A percentile compares a stretch with the other conserved stretches of the same genome.
Conservation (phyloP, 2,329 filamentous ascomycete genomes). For the Fusarium camptoceras region DNA sequence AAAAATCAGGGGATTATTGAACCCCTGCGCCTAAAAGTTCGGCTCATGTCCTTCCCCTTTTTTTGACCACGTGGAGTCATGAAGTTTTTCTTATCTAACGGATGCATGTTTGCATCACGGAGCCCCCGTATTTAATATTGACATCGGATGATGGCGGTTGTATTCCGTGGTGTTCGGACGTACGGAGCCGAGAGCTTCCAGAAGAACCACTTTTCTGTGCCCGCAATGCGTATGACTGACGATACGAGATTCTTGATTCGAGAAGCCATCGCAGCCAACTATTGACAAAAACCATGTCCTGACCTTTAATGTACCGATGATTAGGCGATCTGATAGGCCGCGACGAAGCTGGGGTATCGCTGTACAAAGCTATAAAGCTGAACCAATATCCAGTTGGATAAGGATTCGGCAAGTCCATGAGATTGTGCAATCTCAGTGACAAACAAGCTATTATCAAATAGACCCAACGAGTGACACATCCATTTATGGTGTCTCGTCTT, state of each 20-base stretch:
- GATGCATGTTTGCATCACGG: not conserved
- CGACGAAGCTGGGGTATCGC: not conserved
- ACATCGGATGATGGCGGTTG: not conserved
- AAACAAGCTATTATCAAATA: not conserved
- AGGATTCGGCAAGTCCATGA: not conserved
- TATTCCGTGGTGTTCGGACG: not conserved
- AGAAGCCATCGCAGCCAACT: not conserved
- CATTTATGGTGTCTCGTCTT: not conserved
- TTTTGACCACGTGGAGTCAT: not conserved
- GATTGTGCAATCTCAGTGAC: not conserved
- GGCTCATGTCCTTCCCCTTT: not conserved
- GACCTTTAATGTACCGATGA: not conserved
- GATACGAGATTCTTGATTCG: not conserved
- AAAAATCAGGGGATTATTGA: not conserved
- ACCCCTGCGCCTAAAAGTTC: not conserved
- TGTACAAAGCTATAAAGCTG: not conserved
- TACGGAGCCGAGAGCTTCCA: not conserved
- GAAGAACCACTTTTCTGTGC: not conserved
- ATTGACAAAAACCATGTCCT: too few species aligned
- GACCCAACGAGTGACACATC: not conserved
- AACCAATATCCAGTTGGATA: not conserved
- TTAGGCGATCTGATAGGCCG: not conserved
- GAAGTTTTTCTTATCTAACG: not conserved
- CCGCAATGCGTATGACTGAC: not conserved
- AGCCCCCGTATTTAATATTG: not conserved